Evolutionary conservation across 139 green algal genomes (phyloP).

Genomic region (Mychonastes homosphaera): DNA sequence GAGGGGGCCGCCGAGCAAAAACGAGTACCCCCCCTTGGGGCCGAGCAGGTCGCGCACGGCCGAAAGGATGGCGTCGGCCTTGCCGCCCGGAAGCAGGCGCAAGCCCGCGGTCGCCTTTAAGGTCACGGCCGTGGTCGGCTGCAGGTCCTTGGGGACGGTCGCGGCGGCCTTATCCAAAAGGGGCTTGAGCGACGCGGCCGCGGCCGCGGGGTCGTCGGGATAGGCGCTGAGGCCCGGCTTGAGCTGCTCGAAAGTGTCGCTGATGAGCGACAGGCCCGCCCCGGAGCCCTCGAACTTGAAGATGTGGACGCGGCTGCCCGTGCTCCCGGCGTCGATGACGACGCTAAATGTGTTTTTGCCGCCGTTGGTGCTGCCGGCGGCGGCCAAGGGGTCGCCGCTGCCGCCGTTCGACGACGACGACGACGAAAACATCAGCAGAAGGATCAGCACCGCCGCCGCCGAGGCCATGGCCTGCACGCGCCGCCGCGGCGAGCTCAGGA

Average conservation of each 20-base stretch:
- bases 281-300: conserved; percentile 67
- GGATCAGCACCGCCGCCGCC: too few species aligned
- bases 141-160: conserved; percentile 56
- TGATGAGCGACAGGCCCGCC: conserved; percentile 50
- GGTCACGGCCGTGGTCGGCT: conserved; percentile 57
- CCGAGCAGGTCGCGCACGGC: conserved; percentile 3
- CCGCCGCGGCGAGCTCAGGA: too few species aligned
- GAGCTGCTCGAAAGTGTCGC: conserved; percentile 82
- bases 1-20: too few species aligned
- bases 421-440: conserved; percentile 1
- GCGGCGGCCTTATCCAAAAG: conserved; percentile 74
- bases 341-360: too few species aligned
- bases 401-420: too few species aligned
- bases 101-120: conserved; percentile 91
- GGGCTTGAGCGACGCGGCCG: conserved; percentile 61
- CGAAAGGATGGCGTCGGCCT: conserved; percentile 79
- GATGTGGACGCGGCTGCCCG: conserved; percentile 88
- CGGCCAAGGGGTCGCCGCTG: too few species aligned
- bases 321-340: conserved; percentile 93
- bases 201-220: conserved; percentile 55
- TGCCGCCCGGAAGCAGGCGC: conserved; percentile 71
- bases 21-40: neutral
- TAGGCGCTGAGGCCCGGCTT: conserved; percentile 88
- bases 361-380: too few species aligned
- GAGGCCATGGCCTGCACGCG: too few species aligned